Evolutionary conservation across 805 yeast genomes (phyloP).

Genomic region (Lachancea waltii): DNA sequence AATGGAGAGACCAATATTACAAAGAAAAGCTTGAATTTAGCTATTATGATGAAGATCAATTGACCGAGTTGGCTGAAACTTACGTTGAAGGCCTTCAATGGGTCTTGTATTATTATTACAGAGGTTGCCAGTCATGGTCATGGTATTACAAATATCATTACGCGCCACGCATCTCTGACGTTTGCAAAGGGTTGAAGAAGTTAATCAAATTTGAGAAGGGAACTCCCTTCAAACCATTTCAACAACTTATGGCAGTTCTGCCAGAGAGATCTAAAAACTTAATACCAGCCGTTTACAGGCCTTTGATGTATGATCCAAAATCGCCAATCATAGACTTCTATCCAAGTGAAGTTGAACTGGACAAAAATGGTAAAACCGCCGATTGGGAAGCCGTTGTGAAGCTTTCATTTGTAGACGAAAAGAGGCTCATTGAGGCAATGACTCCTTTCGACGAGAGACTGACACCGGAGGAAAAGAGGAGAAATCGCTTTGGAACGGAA

Average conservation of each 20-base stretch:
- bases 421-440: slow-evolving; percentile 66
- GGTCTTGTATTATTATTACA: slow-evolving; percentile 88
- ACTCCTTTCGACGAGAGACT: slow-evolving; percentile 55
- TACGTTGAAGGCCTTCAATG: slow-evolving; percentile 94
- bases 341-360: slow-evolving; percentile 81
- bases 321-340: slow-evolving; percentile 90
- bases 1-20: slow-evolving; percentile 86
- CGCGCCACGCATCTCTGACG: slow-evolving; percentile 90
- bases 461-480: slow-evolving; percentile 58
- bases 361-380: slow-evolving; percentile 90
- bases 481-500: slow-evolving; percentile 73
- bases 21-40: slow-evolving; percentile 70
- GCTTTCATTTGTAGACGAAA: slow-evolving; percentile 84
- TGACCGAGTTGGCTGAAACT: slow-evolving; percentile 63
- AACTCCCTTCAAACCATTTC: slow-evolving; percentile 82
- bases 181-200: slow-evolving; percentile 62
- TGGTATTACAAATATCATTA: slow-evolving; percentile 91
- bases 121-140: slow-evolving; percentile 91
- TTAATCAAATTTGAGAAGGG: slow-evolving; percentile 61
- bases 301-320: slow-evolving; percentile 74
- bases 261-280: slow-evolving; percentile 84
- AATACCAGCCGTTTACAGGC: slow-evolving; percentile 71
- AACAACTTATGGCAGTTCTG: slow-evolving; percentile 94
- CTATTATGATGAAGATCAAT: slow-evolving; percentile 49
- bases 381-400: slow-evolving; percentile 97